Evolutionary conservation across 768 basidiomycete genomes (phyloP).

Genomic region (Gyrodon lividus): DNA sequence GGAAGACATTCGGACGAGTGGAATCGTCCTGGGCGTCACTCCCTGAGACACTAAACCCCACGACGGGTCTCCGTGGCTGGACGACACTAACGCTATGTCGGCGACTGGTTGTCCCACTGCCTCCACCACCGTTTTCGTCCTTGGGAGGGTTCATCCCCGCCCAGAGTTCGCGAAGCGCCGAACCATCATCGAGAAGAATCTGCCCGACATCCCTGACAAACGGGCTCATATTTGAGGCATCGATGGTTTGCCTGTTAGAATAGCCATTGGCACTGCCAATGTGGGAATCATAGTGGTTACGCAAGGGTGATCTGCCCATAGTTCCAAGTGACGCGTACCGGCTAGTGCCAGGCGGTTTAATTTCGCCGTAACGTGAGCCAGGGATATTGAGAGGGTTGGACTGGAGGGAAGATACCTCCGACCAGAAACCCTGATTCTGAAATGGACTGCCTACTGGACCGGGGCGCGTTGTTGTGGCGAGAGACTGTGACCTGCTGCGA

Average conservation of each 20-base stretch:
- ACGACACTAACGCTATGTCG: slow-evolving; percentile 84
- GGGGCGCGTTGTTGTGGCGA: slow-evolving; percentile 58
- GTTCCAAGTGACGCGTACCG: slow-evolving; percentile 65
- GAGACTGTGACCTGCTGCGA: slow-evolving; percentile 75
- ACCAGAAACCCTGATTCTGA: slow-evolving; percentile 49
- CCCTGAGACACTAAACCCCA: slow-evolving; percentile 67
- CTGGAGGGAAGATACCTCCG: slow-evolving; percentile 47
- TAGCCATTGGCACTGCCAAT: slow-evolving; percentile 47
- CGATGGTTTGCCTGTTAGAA: slow-evolving; percentile 41
- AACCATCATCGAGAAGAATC: slow-evolving; percentile 72
- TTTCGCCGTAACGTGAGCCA: slow-evolving; percentile 52
- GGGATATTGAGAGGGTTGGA: slow-evolving; percentile 61
- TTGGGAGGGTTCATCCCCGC: slow-evolving; percentile 62
- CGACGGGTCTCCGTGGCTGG: slow-evolving; percentile 65
- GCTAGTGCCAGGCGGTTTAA: slow-evolving; percentile 59
- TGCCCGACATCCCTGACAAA: slow-evolving; percentile 83
- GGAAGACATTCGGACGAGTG: slow-evolving; percentile 31
- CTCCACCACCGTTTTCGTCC: slow-evolving; percentile 60
- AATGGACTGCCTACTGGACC: slow-evolving; percentile 52
- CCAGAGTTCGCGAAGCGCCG: slow-evolving; percentile 74
- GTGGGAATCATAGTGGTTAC: slow-evolving; percentile 49
- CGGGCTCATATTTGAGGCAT: slow-evolving; percentile 79
- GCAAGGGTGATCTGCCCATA: slow-evolving; percentile 53
- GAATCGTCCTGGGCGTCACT: slow-evolving; percentile 44
- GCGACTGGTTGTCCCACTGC: slow-evolving; percentile 80